Evolutionary conservation across 1,284 basidiomycete genomes (phyloP).

Genomic region (Fomitopsis schrenkii): DNA sequence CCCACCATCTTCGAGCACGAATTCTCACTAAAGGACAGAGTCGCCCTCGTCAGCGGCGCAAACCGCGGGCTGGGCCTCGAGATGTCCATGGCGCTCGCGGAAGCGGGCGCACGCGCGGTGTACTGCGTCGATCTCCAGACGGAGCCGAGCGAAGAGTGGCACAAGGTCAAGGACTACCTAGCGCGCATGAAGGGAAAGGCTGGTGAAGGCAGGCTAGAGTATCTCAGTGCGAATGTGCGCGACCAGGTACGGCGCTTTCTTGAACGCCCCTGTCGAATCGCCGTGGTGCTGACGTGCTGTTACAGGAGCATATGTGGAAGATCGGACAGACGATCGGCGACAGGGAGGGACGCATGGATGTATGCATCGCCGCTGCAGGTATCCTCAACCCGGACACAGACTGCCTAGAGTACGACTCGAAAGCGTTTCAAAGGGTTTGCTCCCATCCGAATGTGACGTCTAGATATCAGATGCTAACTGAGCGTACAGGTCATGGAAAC

Average conservation of each 20-base stretch:
- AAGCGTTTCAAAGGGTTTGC: neutral
- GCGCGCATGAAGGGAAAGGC: slow-evolving; percentile 35
- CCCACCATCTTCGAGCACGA: slow-evolving; percentile 54
- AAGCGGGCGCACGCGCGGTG: slow-evolving; percentile 73
- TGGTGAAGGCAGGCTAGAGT: slow-evolving; percentile 51
- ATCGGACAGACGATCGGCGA: slow-evolving; percentile 47
- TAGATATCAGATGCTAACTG: neutral
- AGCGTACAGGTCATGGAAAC: slow-evolving; percentile 60
- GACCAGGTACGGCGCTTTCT: slow-evolving; percentile 38
- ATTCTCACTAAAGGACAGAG: slow-evolving; percentile 72
- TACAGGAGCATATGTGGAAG: slow-evolving; percentile 45
- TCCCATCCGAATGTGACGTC: neutral
- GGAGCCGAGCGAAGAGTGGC: slow-evolving; percentile 66
- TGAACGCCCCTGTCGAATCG: too few relatives aligned
- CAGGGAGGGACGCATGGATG: slow-evolving; percentile 62
- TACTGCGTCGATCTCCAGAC: slow-evolving; percentile 75
- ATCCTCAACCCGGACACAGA: slow-evolving; percentile 38
- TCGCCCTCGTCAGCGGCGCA: slow-evolving; percentile 74
- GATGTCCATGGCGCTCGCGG: slow-evolving; percentile 73
- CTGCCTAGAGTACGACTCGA: slow-evolving; percentile 5
- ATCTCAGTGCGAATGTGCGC: slow-evolving; percentile 61
- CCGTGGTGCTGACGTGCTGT: neutral
- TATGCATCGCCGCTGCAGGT: slow-evolving; percentile 77
- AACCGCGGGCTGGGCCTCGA: slow-evolving; percentile 82
- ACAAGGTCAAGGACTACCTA: slow-evolving; percentile 50